Percentiles rank a stretch among this genome's conserved stretches.
These are phyloP conservation scores for Alopecurus myosuroides DNA, from an alignment of 176 grass and related monocot species.

Conservation along the genomic window DNA sequence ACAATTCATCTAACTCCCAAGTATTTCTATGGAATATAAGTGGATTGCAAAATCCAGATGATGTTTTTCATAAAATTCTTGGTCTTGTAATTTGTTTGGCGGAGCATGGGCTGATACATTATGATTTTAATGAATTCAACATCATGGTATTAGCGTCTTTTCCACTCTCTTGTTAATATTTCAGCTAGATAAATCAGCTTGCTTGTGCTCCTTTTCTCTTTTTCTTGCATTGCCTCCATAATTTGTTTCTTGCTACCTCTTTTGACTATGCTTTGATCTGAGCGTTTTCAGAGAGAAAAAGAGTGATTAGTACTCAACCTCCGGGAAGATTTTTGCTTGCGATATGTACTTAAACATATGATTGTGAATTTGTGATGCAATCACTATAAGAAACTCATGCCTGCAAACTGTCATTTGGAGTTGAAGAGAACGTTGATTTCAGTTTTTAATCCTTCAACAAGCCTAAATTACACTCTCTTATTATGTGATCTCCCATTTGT, in stretches of 20 bases:
- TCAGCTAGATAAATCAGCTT: background rate
- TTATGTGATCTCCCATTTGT: background rate
- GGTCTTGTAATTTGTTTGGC: conserved; percentile 75
- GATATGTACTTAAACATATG: background rate
- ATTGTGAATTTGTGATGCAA: background rate
- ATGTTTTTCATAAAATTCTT: conserved; percentile 82
- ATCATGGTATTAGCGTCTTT: conserved; percentile 66
- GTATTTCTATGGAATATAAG: no score
- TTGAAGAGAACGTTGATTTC: background rate
- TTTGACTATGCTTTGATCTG: background rate
- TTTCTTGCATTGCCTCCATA: background rate
- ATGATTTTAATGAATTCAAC: conserved; percentile 99
- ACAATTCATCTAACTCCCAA: no score
- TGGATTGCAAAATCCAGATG: conserved; percentile 75
- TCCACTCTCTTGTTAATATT: background rate
- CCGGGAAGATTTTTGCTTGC: background rate
- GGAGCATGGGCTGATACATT: conserved; percentile 97
- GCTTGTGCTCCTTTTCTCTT: no score
- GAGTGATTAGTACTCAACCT: background rate
- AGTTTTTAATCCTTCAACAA: background rate
- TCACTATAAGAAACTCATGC: background rate
- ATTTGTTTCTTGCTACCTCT: background rate
- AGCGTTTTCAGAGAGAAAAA: background rate
- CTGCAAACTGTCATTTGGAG: background rate
- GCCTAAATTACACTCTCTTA: background rate